Evolutionary conservation across 1,284 basidiomycete genomes (phyloP).

Genomic region (Heliocybe sulcata): DNA sequence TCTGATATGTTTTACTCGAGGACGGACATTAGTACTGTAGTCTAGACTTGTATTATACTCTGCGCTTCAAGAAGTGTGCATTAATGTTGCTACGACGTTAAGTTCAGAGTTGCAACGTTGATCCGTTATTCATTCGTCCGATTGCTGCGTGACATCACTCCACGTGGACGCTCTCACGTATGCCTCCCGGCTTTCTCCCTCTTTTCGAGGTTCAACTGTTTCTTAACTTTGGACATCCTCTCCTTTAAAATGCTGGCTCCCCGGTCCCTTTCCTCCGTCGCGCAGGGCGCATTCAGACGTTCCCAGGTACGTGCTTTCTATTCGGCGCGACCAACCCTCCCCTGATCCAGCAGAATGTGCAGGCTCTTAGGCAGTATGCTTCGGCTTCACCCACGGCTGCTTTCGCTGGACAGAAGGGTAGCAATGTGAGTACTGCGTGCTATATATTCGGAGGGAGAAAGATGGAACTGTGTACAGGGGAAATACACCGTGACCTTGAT

Average conservation of each 20-base stretch:
- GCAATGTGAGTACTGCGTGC: constrained; percentile 52
- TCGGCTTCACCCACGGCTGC: constrained; percentile 74
- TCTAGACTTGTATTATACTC: not conserved
- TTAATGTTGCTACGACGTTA: not conserved
- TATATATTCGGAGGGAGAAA: constrained; percentile 5
- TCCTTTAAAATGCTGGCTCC: constrained; percentile 36
- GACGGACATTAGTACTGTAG: constrained; percentile 3
- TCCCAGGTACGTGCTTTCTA: constrained; percentile 31
- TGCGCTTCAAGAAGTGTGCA: not conserved
- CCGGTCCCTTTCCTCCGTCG: constrained; percentile 45
- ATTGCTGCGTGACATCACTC: constrained; percentile 1
- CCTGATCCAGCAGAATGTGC: not conserved
- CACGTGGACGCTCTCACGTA: not conserved
- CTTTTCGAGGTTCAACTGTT: not conserved
- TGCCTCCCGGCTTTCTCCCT: not conserved
- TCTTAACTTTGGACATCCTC: not conserved
- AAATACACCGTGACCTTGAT: constrained; percentile 94
- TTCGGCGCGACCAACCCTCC: not conserved
- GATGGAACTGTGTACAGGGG: constrained; percentile 46
- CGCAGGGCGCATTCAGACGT: constrained; percentile 39
- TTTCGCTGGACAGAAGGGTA: constrained; percentile 83
- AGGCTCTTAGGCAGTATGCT: constrained; percentile 61
- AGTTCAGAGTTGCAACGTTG: not conserved
- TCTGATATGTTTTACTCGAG: constrained; percentile 1
- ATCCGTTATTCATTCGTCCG: not conserved